These are phyloP conservation scores for Kwoniella bestiolae DNA, from an alignment of 768 basidiomycete species.

Conservation along the genomic window DNA sequence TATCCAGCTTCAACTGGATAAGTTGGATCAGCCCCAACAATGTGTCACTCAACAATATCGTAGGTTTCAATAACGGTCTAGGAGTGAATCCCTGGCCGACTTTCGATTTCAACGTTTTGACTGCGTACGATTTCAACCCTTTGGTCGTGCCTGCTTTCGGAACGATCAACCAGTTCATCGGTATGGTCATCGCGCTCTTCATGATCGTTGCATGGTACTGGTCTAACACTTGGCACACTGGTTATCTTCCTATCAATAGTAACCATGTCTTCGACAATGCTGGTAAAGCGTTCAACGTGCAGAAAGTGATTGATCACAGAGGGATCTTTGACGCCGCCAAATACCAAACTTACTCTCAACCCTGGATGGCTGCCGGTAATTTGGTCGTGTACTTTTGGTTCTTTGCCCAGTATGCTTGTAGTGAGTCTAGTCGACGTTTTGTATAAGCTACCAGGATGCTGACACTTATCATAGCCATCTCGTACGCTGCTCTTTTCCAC, in stretches of 20 bases:
- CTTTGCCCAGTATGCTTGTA: slow-evolving; percentile 59
- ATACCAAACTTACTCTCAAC: slow-evolving; percentile 62
- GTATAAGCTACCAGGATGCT: background rate
- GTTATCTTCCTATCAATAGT: slow-evolving; percentile 58
- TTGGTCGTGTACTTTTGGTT: slow-evolving; percentile 60
- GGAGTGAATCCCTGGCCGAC: slow-evolving; percentile 58
- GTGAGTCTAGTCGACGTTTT: slow-evolving; percentile 3
- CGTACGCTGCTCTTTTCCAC: slow-evolving; percentile 35
- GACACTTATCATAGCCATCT: slow-evolving; percentile 5
- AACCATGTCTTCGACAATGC: slow-evolving; percentile 59
- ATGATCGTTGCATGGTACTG: slow-evolving; percentile 39
- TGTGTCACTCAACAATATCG: slow-evolving; percentile 53
- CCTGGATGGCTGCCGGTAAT: slow-evolving; percentile 59
- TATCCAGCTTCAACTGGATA: slow-evolving; percentile 54
- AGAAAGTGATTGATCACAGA: slow-evolving; percentile 59
- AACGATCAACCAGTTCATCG: slow-evolving; percentile 59
- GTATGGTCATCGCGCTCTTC: slow-evolving; percentile 42
- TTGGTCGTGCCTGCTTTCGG: slow-evolving; percentile 59
- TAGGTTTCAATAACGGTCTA: slow-evolving; percentile 53
- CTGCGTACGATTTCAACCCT: slow-evolving; percentile 43
- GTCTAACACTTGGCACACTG: slow-evolving; percentile 46
- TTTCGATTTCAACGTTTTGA: slow-evolving; percentile 58
- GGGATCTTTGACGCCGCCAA: slow-evolving; percentile 60
- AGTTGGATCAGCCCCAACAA: slow-evolving; percentile 60
- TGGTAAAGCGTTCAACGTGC: slow-evolving; percentile 63